Percentiles rank a stretch among this genome's conserved stretches.
These are phyloP conservation scores for Perkinsus marinus DNA, from an alignment of 169 alveolate genomes.

Conservation along the genomic window DNA sequence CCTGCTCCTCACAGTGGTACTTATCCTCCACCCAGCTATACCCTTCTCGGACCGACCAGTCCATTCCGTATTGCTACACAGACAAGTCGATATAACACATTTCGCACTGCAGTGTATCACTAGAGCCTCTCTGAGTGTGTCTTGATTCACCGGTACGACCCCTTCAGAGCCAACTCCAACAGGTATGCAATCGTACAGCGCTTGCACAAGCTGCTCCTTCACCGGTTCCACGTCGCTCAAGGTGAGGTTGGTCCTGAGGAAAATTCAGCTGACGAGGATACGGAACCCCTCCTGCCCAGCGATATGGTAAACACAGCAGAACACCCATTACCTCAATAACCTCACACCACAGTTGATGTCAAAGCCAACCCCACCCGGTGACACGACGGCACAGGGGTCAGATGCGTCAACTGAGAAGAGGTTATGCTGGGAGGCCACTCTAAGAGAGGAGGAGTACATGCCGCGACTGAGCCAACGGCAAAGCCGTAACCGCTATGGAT, in stretches of 20 bases:
- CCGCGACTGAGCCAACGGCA: constrained; percentile 77
- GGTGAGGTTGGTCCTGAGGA: constrained; percentile 24
- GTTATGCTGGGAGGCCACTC: neutral
- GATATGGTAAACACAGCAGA: constrained; percentile 22
- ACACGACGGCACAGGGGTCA: constrained; percentile 51
- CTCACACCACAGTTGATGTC: constrained; percentile 78
- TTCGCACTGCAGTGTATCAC: neutral
- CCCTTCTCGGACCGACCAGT: constrained; percentile 54
- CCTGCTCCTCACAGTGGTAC: constrained; percentile 64
- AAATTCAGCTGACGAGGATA: neutral
- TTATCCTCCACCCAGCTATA: constrained; percentile 64
- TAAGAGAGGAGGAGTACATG: constrained; percentile 13
- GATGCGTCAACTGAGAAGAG: constrained; percentile 38
- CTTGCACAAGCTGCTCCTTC: constrained; percentile 56
- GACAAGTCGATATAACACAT: neutral
- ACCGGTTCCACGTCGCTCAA: constrained; percentile 36
- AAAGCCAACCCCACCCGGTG: constrained; percentile 81
- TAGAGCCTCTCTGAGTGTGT: constrained; percentile 18
- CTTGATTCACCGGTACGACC: constrained; percentile 23
- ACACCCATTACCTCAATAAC: constrained; percentile 19
- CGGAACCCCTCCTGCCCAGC: neutral
- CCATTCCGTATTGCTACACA: constrained; percentile 57
- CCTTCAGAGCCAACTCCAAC: constrained; percentile 77
- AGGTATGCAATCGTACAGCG: constrained; percentile 66
- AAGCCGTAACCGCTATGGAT: constrained; percentile 71